Percentiles rank a stretch among this genome's conserved stretches.
Conservation (phyloP, 495 filamentous ascomycete species). For the Collariella sp. region DNA sequence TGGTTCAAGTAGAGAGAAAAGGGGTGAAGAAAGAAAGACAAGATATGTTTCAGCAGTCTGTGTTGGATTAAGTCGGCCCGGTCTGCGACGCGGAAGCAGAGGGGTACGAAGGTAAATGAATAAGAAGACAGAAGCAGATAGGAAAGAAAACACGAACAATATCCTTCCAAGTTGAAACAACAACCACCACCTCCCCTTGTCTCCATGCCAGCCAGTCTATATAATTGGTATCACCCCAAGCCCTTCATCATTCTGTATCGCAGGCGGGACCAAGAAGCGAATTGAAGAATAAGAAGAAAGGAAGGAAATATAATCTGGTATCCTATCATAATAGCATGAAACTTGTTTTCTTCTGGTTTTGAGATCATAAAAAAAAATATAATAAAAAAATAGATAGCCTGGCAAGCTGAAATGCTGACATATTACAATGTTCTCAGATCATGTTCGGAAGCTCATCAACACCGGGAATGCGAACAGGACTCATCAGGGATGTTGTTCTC, state of each 20-base stretch:
- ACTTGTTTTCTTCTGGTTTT: background rate
- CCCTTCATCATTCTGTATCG: background rate
- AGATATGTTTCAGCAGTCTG: background rate
- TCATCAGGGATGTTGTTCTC: constrained; percentile 10
- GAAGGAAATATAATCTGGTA: constrained; percentile 7
- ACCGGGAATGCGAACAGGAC: background rate
- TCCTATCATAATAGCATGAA: constrained; percentile 6
- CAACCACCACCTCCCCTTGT: background rate
- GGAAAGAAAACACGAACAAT: constrained; percentile 2
- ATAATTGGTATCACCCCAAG: background rate
- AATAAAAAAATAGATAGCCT: constrained; percentile 3
- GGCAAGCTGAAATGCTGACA: background rate
- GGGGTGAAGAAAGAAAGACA: background rate
- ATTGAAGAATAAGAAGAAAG: constrained; percentile 11
- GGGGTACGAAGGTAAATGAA: background rate
- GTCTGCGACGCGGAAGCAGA: constrained; percentile 4
- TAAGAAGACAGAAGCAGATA: constrained; percentile 3
- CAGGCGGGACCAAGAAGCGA: background rate
- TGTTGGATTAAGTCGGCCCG: background rate
- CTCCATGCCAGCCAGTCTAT: background rate
- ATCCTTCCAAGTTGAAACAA: background rate
- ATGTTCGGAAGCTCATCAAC: constrained; percentile 35
- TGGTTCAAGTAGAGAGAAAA: background rate
- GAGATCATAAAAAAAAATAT: constrained; percentile 6
- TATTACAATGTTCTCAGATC: too few species aligned